These are phyloP conservation scores for Porphyrellus sp. DNA, from an alignment of 1,284 basidiomycete species.

Conservation along the genomic window DNA sequence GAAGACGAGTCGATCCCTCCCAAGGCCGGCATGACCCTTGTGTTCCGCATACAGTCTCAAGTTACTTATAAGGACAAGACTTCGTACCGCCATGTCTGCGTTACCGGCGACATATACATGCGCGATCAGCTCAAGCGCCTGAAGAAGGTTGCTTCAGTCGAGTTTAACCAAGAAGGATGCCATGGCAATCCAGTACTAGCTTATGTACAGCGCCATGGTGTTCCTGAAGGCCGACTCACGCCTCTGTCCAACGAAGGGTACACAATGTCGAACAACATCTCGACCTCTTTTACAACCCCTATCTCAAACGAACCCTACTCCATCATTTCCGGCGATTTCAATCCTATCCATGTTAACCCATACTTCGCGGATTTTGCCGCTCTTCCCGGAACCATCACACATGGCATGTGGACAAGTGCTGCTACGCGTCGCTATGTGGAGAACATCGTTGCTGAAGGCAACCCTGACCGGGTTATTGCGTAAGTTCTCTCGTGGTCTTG, in stretches of 20 bases:
- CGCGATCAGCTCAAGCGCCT: constrained; percentile 84
- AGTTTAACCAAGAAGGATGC: constrained; percentile 83
- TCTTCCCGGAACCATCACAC: constrained; percentile 95
- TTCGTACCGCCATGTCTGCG: constrained; percentile 79
- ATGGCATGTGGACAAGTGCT: constrained; percentile 96
- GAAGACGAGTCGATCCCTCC: constrained; percentile 79
- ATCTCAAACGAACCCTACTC: constrained; percentile 95
- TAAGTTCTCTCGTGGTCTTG: constrained; percentile 41
- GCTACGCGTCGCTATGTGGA: constrained; percentile 93
- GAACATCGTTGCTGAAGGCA: constrained; percentile 89
- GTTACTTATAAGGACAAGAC: constrained; percentile 90
- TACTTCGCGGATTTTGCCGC: constrained; percentile 95
- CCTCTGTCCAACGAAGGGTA: constrained; percentile 87
- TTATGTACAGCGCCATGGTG: constrained; percentile 90
- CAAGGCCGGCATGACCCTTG: constrained; percentile 75
- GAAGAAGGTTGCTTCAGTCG: constrained; percentile 84
- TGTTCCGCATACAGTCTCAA: constrained; percentile 87
- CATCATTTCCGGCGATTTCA: constrained; percentile 95
- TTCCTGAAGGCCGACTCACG: constrained; percentile 70
- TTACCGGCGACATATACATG: constrained; percentile 82
- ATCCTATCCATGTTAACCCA: constrained; percentile 97
- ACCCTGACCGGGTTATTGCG: constrained; percentile 86
- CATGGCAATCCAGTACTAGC: constrained; percentile 93
- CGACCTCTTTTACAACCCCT: constrained; percentile 71
- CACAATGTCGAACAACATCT: constrained; percentile 60